Evolutionary conservation across 257 asterid genomes (phyloP).

Genomic region (Buddleja alternifolia): DNA sequence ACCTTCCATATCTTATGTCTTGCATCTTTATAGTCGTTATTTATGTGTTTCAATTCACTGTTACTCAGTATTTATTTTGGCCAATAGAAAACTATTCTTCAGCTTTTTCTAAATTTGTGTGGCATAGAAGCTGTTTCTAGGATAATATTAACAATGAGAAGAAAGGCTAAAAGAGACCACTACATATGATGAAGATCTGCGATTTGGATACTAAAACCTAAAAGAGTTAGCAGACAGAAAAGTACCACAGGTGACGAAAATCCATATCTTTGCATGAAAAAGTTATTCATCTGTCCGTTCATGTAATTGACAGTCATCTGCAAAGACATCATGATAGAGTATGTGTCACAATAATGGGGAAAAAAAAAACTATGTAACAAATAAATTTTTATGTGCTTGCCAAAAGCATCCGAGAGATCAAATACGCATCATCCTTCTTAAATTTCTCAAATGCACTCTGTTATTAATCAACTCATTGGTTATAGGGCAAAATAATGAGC

Average conservation of each 20-base stretch:
- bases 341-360: conserved; percentile 26
- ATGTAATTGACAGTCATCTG: conserved; percentile 96
- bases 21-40: background rate
- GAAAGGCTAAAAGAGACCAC: too few relatives aligned
- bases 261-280: conserved; percentile 91
- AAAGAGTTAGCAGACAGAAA: conserved; percentile 24
- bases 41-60: background rate
- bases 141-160: too few relatives aligned
- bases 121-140: too few relatives aligned
- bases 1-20: conserved; percentile 3
- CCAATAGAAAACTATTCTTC: too few relatives aligned
- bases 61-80: background rate
- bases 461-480: conserved; percentile 10
- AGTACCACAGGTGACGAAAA: conserved; percentile 96
- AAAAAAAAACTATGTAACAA: background rate
- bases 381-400: conserved; percentile 19
- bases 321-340: conserved; percentile 35
- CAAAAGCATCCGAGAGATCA: conserved; percentile 26
- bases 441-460: conserved; percentile 1
- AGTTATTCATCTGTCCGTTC: conserved; percentile 70
- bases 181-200: too few relatives aligned
- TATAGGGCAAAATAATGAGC: background rate
- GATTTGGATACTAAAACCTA: background rate
- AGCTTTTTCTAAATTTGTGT: too few relatives aligned
- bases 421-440: conserved; percentile 12